A percentile compares a stretch with the other conserved stretches of the same genome.
Conservation (phyloP, 2,329 filamentous ascomycete species). For the Purpureocillium lavendulum region DNA sequence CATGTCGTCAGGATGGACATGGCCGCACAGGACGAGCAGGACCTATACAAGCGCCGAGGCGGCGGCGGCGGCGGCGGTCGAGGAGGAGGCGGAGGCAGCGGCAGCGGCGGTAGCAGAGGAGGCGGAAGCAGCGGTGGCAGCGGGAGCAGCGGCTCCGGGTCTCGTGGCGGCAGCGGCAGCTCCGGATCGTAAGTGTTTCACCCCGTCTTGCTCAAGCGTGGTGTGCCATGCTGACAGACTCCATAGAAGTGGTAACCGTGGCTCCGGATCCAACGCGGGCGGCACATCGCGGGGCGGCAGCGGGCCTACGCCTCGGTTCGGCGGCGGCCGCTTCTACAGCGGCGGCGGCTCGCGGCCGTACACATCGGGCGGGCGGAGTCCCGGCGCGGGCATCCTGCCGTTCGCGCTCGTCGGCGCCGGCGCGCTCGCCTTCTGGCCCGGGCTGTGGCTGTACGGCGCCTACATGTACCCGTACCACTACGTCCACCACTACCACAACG, state of each 20-base stretch:
- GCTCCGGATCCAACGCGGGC: conserved; percentile 29
- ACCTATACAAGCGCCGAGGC: conserved; percentile 53
- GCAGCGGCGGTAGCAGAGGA: conserved; percentile 10
- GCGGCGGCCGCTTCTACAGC: conserved; percentile 56
- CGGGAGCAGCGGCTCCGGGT: conserved; percentile 6
- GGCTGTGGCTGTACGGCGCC: conserved; percentile 54
- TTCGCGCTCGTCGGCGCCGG: conserved; percentile 38
- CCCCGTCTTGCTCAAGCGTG: background rate
- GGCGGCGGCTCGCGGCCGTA: conserved; percentile 59
- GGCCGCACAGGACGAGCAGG: conserved; percentile 22
- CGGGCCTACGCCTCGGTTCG: conserved; percentile 48
- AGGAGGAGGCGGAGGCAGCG: conserved; percentile 21
- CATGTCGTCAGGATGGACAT: conserved; percentile 15
- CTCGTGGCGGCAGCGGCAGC: conserved; percentile 38
- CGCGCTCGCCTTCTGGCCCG: conserved; percentile 52
- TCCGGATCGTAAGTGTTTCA: conserved; percentile 6
- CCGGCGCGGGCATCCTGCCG: conserved; percentile 40
- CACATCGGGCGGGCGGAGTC: conserved; percentile 40
- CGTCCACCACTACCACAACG: conserved; percentile 40
- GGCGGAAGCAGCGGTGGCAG: conserved; percentile 5
- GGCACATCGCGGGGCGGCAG: conserved; percentile 49
- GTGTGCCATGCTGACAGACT: background rate
- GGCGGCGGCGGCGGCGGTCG: conserved; percentile 46
- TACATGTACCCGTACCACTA: conserved; percentile 47
- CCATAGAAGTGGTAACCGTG: conserved; percentile 19